phyloP scores from a whole-genome alignment of 208 protist species.

The Leishmania amazonensis region DNA sequence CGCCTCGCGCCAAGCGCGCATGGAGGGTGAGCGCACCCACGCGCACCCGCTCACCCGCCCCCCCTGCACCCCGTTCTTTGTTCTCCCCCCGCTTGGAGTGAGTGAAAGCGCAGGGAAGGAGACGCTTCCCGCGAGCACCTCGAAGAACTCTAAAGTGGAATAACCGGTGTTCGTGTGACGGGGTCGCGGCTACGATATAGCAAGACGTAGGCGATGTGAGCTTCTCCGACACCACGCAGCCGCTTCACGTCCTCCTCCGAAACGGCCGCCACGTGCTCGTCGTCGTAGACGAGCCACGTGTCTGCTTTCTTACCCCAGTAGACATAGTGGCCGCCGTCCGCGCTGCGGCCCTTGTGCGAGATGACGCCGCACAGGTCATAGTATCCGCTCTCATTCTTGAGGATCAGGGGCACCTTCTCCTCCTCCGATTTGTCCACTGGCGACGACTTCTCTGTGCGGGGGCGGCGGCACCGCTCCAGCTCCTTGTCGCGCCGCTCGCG shows the following conservation, averaged over 20 bases:
- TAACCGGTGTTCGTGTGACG: conserved; percentile 38
- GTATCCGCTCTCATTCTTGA: conserved; percentile 70
- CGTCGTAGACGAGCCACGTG: conserved; percentile 80
- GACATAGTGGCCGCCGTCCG: conserved; percentile 92
- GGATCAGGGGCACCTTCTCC: conserved; percentile 26
- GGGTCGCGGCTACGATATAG: conserved; percentile 78
- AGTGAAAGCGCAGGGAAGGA: background rate
- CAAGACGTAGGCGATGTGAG: conserved; percentile 86
- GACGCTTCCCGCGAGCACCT: background rate
- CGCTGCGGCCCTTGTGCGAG: conserved; percentile 90
- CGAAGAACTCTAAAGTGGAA: conserved; percentile 41
- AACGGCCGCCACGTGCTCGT: conserved; percentile 68
- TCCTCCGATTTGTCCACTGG: conserved; percentile 16
- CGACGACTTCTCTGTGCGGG: conserved; percentile 6
- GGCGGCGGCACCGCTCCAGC: conserved; percentile 44
- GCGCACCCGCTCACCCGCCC: background rate
- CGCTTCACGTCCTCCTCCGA: conserved; percentile 78
- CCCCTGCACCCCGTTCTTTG: background rate
- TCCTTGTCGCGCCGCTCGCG: conserved; percentile 61
- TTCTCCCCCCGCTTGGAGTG: background rate
- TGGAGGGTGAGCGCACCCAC: background rate
- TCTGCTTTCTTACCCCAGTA: conserved; percentile 85
- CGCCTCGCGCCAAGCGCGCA: background rate
- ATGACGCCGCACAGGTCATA: conserved; percentile 93
- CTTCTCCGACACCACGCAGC: conserved; percentile 74